These are phyloP conservation scores for Tricholoma saponaceum DNA, from an alignment of 768 basidiomycete species.

Conservation along the genomic window DNA sequence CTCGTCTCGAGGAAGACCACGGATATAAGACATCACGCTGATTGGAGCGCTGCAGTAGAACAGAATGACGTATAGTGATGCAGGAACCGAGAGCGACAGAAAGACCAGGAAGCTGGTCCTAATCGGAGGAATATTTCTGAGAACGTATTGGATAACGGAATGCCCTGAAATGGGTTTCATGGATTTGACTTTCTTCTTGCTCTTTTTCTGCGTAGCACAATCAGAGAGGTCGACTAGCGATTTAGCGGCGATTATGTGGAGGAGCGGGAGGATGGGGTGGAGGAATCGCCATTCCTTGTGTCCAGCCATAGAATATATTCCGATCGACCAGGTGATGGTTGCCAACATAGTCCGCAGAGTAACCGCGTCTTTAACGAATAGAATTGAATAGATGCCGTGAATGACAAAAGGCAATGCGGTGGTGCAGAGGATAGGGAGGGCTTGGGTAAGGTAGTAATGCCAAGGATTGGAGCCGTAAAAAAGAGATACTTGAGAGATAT, in stretches of 20 bases:
- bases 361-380: slow-evolving; percentile 22
- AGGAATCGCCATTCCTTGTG: slow-evolving; percentile 99
- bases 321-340: slow-evolving; percentile 56
- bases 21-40: slow-evolving; percentile 65
- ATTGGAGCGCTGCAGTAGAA: slow-evolving; percentile 83
- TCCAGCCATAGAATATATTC: slow-evolving; percentile 71
- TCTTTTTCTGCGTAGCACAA: slow-evolving; percentile 1
- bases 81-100: slow-evolving; percentile 53
- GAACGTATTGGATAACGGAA: not conserved
- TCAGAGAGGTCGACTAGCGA: slow-evolving; percentile 53
- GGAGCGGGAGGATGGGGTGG: slow-evolving; percentile 82
- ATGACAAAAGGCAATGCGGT: slow-evolving; percentile 70
- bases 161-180: not conserved
- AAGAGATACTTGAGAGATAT: slow-evolving; percentile 81
- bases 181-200: slow-evolving; percentile 1
- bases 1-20: slow-evolving; percentile 44
- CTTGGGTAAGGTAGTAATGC: slow-evolving; percentile 90
- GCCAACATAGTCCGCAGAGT: slow-evolving; percentile 42
- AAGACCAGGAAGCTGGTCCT: slow-evolving; percentile 32
- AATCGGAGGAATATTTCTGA: slow-evolving; percentile 25
- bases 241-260: slow-evolving; percentile 76
- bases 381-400: slow-evolving; percentile 47
- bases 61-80: slow-evolving; percentile 63
- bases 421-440: slow-evolving; percentile 75
- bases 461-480: slow-evolving; percentile 87